Evolutionary conservation across 2,329 filamentous ascomycete genomes (phyloP), one percentile per base, ranked within the genome.

Genomic region (Fusarium bulbicola): DNA sequence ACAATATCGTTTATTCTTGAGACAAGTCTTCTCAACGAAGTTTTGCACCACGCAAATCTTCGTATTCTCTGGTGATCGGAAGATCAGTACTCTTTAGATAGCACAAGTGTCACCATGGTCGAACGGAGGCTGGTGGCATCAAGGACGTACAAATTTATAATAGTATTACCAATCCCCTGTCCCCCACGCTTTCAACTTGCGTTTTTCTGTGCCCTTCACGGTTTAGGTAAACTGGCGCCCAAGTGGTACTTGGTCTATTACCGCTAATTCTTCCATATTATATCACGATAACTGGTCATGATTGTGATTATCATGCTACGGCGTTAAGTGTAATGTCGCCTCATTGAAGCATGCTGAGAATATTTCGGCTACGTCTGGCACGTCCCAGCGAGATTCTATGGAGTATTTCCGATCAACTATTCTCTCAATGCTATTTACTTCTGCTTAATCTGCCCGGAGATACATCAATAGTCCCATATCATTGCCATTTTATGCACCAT

Each of bases 371-470:
- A 32, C 0, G 11, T 13, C 5, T 24, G 12, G 4, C 30, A 11
- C n/a, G 8, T 4, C 20, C 16, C 16, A 24, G n/a, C 21, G 4
- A 24, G 18, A 20, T 34, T 9, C 12, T 6, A 8, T 16, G 2
- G n/a, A 34, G 12, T 34, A 14, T 50, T 24, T 20, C 30, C 30
- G 11, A 20, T 3, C 16, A 15, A 24, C 2, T 24, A 20, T 50
- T 14, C 30, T 34, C 16, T 34, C 12, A 14, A 20, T 2, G 3
- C 6, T 24, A 34, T 34, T 15, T 34, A 2, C 6, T 36, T 26
- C 9, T 26, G 6, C n/a, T 15, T 1, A 8, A 7, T 36, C 13
- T 20, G 0, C 12, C 8, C 5, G 4, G 2, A 7, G 1, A 37
- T 28, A 16, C 7, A 13, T 28, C 1, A 14, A 28, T 6, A 16